phyloP scores from a whole-genome alignment of 768 basidiomycete species.

The Rickenella mellea region DNA sequence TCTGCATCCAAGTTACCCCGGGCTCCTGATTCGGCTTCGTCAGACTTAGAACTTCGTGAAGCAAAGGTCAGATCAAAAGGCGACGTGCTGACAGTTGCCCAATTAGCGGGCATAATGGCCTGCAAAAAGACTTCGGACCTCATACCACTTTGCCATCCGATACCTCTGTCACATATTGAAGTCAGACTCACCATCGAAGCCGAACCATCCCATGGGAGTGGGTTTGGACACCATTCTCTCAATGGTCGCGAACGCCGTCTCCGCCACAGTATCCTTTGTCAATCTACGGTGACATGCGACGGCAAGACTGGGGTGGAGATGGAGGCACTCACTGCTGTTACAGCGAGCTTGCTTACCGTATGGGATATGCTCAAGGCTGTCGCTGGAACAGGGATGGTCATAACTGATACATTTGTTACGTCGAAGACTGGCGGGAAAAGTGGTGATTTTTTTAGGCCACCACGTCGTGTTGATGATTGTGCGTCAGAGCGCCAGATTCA shows the following conservation, averaged over 20 bases:
- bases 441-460: slow-evolving; percentile 47
- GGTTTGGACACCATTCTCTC: neutral
- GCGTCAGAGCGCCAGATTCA: too few species aligned
- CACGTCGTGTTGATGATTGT: too few species aligned
- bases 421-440: slow-evolving; percentile 68
- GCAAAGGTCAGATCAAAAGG: slow-evolving; percentile 56
- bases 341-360: slow-evolving; percentile 67
- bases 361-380: slow-evolving; percentile 95
- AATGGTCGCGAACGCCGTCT: neutral
- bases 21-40: slow-evolving; percentile 5
- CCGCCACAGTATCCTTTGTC: slow-evolving; percentile 47
- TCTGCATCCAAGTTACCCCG: slow-evolving; percentile 4
- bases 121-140: slow-evolving; percentile 76
- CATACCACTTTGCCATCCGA: slow-evolving; percentile 83
- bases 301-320: slow-evolving; percentile 88
- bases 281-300: slow-evolving; percentile 62
- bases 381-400: slow-evolving; percentile 80
- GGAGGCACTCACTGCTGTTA: slow-evolving; percentile 86
- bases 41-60: slow-evolving; percentile 23
- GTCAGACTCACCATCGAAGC: slow-evolving; percentile 49
- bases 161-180: slow-evolving; percentile 60
- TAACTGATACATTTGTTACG: slow-evolving; percentile 55
- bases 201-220: neutral
- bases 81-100: slow-evolving; percentile 63
- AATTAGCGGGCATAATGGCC: slow-evolving; percentile 82